Evolutionary conservation across 2,329 filamentous ascomycete genomes (phyloP).

Genomic region (Penicillium brasilianum): DNA sequence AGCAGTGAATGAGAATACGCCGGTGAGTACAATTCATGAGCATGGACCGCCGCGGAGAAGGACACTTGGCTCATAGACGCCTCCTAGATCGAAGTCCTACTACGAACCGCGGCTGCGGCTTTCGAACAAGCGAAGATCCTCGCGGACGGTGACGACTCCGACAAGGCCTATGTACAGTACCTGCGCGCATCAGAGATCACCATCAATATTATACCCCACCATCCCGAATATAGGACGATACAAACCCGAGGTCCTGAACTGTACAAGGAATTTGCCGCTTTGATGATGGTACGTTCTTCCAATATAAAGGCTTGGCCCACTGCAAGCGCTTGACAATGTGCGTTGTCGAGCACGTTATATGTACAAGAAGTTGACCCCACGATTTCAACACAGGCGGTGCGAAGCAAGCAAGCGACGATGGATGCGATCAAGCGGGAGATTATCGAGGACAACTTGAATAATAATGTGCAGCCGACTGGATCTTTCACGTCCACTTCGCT

Average conservation of each 20-base stretch:
- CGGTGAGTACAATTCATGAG: conserved; percentile 33
- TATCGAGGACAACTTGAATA: conserved; percentile 43
- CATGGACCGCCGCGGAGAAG: background rate
- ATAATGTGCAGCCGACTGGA: conserved; percentile 35
- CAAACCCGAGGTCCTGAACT: conserved; percentile 58
- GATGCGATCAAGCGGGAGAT: conserved; percentile 49
- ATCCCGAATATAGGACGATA: conserved; percentile 73
- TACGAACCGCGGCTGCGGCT: conserved; percentile 43
- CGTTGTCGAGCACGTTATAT: background rate
- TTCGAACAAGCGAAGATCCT: conserved; percentile 41
- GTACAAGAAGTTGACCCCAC: conserved; percentile 17
- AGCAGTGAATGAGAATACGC: conserved; percentile 38
- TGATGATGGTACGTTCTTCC: conserved; percentile 51
- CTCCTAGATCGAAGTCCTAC: conserved; percentile 41
- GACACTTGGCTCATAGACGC: conserved; percentile 26
- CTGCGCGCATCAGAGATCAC: conserved; percentile 80
- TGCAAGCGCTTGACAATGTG: background rate
- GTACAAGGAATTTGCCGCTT: conserved; percentile 55
- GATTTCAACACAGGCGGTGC: conserved; percentile 36
- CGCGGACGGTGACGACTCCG: conserved; percentile 54
- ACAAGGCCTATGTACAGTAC: conserved; percentile 81
- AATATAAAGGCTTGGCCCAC: background rate
- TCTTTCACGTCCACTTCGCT: conserved; percentile 16
- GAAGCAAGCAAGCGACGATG: conserved; percentile 50
- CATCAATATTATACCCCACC: conserved; percentile 74